These are phyloP conservation scores for Helichrysum umbraculigerum DNA, from an alignment of 129 eudicot genomes.

Conservation along the genomic window DNA sequence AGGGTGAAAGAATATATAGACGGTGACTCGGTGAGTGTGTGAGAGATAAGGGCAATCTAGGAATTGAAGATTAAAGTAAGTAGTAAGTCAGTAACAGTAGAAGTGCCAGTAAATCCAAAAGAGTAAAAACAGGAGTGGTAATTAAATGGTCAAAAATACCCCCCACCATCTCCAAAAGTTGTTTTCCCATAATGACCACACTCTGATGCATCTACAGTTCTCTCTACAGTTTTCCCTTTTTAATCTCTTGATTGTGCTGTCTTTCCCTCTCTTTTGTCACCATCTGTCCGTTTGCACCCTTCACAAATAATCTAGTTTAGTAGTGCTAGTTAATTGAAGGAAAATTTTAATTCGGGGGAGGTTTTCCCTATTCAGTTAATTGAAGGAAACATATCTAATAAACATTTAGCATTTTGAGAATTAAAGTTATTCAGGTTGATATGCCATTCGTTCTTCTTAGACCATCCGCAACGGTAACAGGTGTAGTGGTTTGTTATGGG, in stretches of 20 bases:
- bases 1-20: background rate
- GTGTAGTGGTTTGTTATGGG: no score
- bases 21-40: no score
- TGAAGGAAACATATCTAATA: no score
- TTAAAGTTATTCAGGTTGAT: no score
- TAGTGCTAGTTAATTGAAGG: no score
- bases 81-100: constrained; percentile 19
- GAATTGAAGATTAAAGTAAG: background rate
- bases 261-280: constrained; percentile 11
- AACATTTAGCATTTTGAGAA: no score
- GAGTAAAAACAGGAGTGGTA: constrained; percentile 18
- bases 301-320: background rate
- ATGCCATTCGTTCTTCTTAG: no score
- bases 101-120: constrained; percentile 30
- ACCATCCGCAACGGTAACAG: no score
- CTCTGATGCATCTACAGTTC: constrained; percentile 27
- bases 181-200: constrained; percentile 24
- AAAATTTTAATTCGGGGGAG: no score
- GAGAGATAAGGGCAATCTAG: constrained; percentile 8
- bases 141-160: constrained; percentile 30
- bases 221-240: constrained; percentile 8
- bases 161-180: constrained; percentile 13
- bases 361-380: no score
- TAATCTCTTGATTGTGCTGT: constrained; percentile 11
- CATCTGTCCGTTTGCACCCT: background rate